Conservation (phyloP, 148 eudicot genomes). For the Fallopia convolvulus region DNA sequence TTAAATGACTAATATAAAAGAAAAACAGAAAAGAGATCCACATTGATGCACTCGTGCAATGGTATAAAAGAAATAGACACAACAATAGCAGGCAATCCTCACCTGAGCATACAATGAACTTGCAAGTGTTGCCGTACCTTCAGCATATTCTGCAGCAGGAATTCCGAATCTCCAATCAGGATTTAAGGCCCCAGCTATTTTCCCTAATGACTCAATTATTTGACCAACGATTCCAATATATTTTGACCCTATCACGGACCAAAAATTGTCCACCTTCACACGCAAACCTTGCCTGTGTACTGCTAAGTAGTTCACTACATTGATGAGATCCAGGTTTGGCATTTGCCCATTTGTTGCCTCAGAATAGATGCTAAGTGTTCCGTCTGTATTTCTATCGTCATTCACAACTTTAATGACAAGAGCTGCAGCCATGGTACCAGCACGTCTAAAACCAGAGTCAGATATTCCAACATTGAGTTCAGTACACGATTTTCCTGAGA, state of each 20-base stretch:
- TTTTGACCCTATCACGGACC: conserved; percentile 55
- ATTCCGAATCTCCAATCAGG: conserved; percentile 79
- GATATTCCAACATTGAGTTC: conserved; percentile 23
- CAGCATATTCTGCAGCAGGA: conserved; percentile 68
- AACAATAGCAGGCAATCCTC: conserved; percentile 6
- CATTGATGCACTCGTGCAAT: not conserved
- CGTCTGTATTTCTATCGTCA: conserved; percentile 31
- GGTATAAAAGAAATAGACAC: not conserved
- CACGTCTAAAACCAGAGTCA: conserved; percentile 58
- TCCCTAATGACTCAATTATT: conserved; percentile 50
- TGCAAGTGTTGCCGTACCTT: conserved; percentile 89
- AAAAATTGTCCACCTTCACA: conserved; percentile 64
- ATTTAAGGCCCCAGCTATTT: conserved; percentile 60
- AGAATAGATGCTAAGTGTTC: conserved; percentile 65
- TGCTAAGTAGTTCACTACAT: conserved; percentile 83
- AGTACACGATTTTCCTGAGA: conserved; percentile 20
- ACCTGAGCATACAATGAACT: conserved; percentile 94
- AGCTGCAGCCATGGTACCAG: conserved; percentile 99
- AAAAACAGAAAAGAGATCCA: not conserved
- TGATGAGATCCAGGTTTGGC: conserved; percentile 97
- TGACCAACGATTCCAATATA: conserved; percentile 52
- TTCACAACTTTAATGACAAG: conserved; percentile 73
- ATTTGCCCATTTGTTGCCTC: conserved; percentile 99
- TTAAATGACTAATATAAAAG: not conserved
- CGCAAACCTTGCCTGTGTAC: conserved; percentile 77